phyloP scores from a whole-genome alignment of 257 asterid species.

The Nicotiana undulata region DNA sequence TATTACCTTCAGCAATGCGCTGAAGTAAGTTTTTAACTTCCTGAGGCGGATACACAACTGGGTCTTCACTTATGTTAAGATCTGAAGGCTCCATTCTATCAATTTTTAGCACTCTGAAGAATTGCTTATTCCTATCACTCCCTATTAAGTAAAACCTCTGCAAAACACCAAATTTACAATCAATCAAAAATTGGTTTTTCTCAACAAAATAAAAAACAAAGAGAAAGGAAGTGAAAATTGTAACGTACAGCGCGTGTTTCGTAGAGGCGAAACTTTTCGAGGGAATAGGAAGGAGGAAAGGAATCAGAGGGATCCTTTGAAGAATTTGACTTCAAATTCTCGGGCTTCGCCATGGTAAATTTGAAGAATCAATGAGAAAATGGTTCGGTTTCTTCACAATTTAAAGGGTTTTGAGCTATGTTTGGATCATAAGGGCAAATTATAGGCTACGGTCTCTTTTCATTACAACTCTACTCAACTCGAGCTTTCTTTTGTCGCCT shows the following conservation, averaged over 20 bases:
- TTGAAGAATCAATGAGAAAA: background rate
- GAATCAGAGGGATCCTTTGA: constrained; percentile 48
- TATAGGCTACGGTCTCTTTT: constrained; percentile 4
- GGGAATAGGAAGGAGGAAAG: constrained; percentile 64
- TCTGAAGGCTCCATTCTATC: constrained; percentile 98
- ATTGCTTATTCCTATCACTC: constrained; percentile 80
- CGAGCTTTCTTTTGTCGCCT: no score
- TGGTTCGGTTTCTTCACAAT: background rate
- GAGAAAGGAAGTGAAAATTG: background rate
- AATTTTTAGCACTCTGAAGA: constrained; percentile 80
- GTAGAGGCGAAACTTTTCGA: constrained; percentile 95
- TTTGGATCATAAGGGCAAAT: background rate
- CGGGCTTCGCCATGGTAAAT: constrained; percentile 49
- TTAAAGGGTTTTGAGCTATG: background rate
- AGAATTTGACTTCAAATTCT: constrained; percentile 48
- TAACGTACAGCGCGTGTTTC: constrained; percentile 19
- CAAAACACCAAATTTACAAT: background rate
- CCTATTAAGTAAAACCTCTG: constrained; percentile 97
- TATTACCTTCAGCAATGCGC: constrained; percentile 90
- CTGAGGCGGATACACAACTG: constrained; percentile 86
- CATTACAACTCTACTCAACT: no score
- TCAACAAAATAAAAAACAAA: background rate
- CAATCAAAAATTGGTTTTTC: constrained; percentile 14
- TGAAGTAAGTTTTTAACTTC: constrained; percentile 93
- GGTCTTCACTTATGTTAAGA: constrained; percentile 90